Percentiles rank a stretch among this genome's conserved stretches.
Conservation (phyloP, 2,329 filamentous ascomycete species). For the Drechslerella dactyloides region DNA sequence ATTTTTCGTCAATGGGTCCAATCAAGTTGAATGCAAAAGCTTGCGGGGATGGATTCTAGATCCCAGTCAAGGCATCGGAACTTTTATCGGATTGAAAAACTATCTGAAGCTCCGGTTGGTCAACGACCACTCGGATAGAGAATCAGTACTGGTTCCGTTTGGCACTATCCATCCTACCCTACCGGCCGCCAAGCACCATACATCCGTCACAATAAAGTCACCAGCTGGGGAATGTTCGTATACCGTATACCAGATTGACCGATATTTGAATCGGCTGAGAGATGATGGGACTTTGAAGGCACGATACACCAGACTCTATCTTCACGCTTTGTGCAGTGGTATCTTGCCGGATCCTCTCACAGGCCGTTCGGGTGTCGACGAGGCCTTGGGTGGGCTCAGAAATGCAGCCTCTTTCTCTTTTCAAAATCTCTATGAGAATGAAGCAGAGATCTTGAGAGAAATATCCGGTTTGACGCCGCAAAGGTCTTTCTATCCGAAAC, state of each 20-base stretch:
- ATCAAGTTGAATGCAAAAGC: too few relatives aligned
- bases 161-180: background rate
- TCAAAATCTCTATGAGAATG: constrained; percentile 57
- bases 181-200: background rate
- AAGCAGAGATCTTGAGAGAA: constrained; percentile 57
- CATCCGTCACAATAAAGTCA: background rate
- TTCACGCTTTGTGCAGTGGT: constrained; percentile 65
- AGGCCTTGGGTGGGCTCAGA: constrained; percentile 62
- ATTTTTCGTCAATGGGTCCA: constrained; percentile 58
- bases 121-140: too few relatives aligned
- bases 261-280: constrained; percentile 61
- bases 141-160: constrained; percentile 1
- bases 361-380: constrained; percentile 63
- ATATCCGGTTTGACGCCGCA: constrained; percentile 60
- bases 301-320: constrained; percentile 63
- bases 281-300: constrained; percentile 63
- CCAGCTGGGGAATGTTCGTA: constrained; percentile 56
- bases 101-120: too few relatives aligned
- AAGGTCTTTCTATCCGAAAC: constrained; percentile 60
- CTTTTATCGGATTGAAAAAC: background rate
- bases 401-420: constrained; percentile 64
- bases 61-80: too few relatives aligned
- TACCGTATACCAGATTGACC: constrained; percentile 61
- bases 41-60: too few relatives aligned
- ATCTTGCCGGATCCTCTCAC: constrained; percentile 63